Evolutionary conservation across 2,329 filamentous ascomycete genomes (phyloP).

Genomic region (Fusarium staphyleae): DNA sequence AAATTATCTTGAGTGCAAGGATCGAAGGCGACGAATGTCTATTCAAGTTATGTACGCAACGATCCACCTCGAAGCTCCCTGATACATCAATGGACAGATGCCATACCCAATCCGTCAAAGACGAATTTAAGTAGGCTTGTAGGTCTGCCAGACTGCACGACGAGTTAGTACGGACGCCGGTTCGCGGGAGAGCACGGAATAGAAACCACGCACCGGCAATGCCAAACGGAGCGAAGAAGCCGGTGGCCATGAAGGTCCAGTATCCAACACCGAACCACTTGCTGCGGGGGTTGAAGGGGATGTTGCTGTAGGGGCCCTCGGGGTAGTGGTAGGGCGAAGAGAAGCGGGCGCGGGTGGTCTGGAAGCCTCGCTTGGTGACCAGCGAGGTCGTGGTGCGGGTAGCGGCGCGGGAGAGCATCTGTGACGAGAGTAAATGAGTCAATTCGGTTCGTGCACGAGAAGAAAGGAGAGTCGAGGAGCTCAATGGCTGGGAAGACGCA

Average conservation of each 20-base stretch:
- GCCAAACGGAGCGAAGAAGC: constrained; percentile 68
- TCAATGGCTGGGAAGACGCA: constrained; percentile 26
- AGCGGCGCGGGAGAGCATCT: constrained; percentile 86
- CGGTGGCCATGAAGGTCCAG: constrained; percentile 72
- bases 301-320: constrained; percentile 91
- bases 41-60: constrained; percentile 46
- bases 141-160: constrained; percentile 56
- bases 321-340: constrained; percentile 97
- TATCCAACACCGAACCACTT: constrained; percentile 84
- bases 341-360: constrained; percentile 84
- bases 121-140: constrained; percentile 49
- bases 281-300: constrained; percentile 96
- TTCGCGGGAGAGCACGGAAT: constrained; percentile 5
- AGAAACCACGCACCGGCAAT: constrained; percentile 62
- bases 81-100: constrained; percentile 27
- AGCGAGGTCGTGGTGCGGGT: constrained; percentile 69
- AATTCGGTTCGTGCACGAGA: constrained; percentile 49
- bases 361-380: constrained; percentile 91
- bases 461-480: not conserved
- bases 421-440: constrained; percentile 37
- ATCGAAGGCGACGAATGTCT: constrained; percentile 44
- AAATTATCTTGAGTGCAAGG: constrained; percentile 37
- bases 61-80: constrained; percentile 36
- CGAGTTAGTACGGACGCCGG: constrained; percentile 32
- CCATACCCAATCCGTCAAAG: constrained; percentile 16